A percentile compares a stretch with the other conserved stretches of the same genome.
Conservation (phyloP, 768 basidiomycete species). For the Suillus placidus region DNA sequence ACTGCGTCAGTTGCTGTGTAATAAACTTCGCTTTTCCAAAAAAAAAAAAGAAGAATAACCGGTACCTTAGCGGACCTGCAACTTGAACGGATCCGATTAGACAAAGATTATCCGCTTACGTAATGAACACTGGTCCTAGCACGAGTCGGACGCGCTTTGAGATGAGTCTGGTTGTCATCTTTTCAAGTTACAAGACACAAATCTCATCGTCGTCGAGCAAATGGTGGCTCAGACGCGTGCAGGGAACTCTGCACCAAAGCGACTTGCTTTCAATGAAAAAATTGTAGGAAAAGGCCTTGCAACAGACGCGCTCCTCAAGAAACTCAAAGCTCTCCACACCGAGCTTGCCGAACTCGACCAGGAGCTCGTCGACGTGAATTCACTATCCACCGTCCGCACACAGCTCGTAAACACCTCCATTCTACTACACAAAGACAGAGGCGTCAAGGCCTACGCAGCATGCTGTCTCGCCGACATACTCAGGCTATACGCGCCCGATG, state of each 20-base stretch:
- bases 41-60: not conserved
- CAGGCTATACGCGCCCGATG: constrained; percentile 93
- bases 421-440: constrained; percentile 92
- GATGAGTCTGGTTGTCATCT: not conserved
- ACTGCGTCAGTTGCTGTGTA: no score
- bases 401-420: constrained; percentile 82
- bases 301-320: constrained; percentile 84
- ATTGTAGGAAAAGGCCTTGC: constrained; percentile 74
- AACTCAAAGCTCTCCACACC: constrained; percentile 75
- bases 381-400: constrained; percentile 68
- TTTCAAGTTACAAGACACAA: constrained; percentile 4
- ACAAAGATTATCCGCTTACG: not conserved
- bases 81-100: no score
- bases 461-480: constrained; percentile 96
- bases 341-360: constrained; percentile 87
- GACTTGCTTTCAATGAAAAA: constrained; percentile 80
- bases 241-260: constrained; percentile 54
- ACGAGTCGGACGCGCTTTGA: constrained; percentile 1
- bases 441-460: constrained; percentile 92
- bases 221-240: constrained; percentile 81
- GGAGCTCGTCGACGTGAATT: constrained; percentile 75
- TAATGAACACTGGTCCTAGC: not conserved
- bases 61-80: no score
- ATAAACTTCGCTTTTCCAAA: no score
- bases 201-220: constrained; percentile 20